These are phyloP conservation scores for Apostasia shenzhenica DNA, from an alignment of 106 monocot genomes.

Conservation along the genomic window DNA sequence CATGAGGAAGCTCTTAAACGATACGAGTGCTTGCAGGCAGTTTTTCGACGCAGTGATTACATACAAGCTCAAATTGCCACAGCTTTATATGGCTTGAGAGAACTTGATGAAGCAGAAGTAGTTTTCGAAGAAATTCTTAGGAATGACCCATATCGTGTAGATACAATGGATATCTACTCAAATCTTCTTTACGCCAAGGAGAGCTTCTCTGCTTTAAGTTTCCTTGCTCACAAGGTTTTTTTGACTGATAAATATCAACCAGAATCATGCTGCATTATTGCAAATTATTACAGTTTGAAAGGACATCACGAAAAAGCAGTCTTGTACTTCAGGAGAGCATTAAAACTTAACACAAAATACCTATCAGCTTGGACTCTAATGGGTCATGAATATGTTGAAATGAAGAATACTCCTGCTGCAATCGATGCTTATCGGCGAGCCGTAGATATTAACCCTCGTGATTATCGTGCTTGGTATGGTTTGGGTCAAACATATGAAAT, in stretches of 20 bases:
- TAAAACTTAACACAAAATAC: constrained; percentile 86
- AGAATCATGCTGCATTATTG: constrained; percentile 94
- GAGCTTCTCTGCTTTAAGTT: constrained; percentile 60
- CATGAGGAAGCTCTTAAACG: constrained; percentile 68
- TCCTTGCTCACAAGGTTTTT: constrained; percentile 93
- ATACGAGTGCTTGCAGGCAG: constrained; percentile 45
- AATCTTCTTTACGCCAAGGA: constrained; percentile 97
- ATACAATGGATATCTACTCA: constrained; percentile 93
- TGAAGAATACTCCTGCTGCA: constrained; percentile 99
- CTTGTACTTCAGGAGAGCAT: constrained; percentile 82
- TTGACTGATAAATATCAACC: constrained; percentile 91
- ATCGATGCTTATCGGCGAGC: constrained; percentile 92
- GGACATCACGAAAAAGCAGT: constrained; percentile 97
- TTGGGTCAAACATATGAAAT: constrained; percentile 96
- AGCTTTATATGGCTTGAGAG: constrained; percentile 70
- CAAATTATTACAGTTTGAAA: constrained; percentile 95
- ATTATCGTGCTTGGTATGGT: constrained; percentile 97
- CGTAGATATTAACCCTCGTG: constrained; percentile 89
- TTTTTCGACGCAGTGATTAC: constrained; percentile 73
- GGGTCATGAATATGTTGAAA: constrained; percentile 99
- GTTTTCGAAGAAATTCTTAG: constrained; percentile 96
- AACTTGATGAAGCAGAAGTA: constrained; percentile 89
- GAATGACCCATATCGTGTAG: constrained; percentile 82
- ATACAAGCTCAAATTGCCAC: constrained; percentile 90
- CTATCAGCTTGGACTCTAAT: constrained; percentile 92